Evolutionary conservation across 805 yeast genomes (phyloP), one percentile per base, ranked within the genome.

Genomic region (Debaryomyces maramus): DNA sequence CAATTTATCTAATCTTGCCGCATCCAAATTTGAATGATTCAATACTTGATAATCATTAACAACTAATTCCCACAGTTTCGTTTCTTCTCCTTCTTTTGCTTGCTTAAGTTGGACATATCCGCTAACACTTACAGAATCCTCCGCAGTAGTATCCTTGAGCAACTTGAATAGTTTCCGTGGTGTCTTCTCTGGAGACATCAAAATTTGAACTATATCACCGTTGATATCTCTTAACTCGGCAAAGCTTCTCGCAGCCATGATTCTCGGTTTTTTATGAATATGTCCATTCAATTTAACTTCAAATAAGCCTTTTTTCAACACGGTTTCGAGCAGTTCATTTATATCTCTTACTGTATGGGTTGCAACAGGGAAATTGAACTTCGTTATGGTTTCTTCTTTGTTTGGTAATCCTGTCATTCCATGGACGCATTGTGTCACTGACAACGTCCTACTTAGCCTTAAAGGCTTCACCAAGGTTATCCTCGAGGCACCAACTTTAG

Each of bases 221-320:
- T 78, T 67, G 22, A 69, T 55, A 56, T 90, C 98, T 46, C 98
- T 71, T 10, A 91, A 62, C 19, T 75, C 78, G 2, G 85, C 93
- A 67, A 93, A 91, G 1, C 78, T 72, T 35, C 87, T 66, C 38
- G 79, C 80, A 3, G 91, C 81, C 38, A 86, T 66, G 38, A 80
- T 78, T 39, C 83, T 73, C 0, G 96, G 93, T 47, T 83, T 81
- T 16, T 76, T 70, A 52, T 88, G 80, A 13, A 91, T 75, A 88
- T 97, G 93, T 0, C 99, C 98, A 46, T 87, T 79, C 6, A 91
- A 48, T 0, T 74, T 69, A 2, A 84, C 75, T 10, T 59, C 49
- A 34, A 28, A 30, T 8, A 17, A 22, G 11, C 15, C 34, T 32
- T 34, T 36, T 13, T 38, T 30, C 22, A 50, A 44, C 20, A 39